phyloP scores from a whole-genome alignment of 1,139 yeast species.

The Pichia inconspicua region DNA sequence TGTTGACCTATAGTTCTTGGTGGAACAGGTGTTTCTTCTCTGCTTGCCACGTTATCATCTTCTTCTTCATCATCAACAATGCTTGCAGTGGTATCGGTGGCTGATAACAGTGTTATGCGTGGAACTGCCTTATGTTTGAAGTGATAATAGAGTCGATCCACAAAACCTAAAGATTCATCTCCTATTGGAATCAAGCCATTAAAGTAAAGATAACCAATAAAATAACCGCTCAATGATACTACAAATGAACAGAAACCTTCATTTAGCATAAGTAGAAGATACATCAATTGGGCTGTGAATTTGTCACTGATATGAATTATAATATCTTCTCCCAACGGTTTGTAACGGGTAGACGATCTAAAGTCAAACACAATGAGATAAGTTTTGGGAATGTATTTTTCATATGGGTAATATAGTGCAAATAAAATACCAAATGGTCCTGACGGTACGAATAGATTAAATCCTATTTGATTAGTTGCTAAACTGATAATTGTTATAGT shows the following conservation, averaged over 20 bases:
- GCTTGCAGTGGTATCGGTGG: neutral
- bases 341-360: conserved; percentile 26
- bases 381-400: conserved; percentile 49
- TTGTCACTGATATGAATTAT: conserved; percentile 47
- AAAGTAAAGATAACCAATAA: conserved; percentile 49
- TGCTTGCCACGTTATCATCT: conserved; percentile 28
- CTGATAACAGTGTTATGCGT: conserved; percentile 13
- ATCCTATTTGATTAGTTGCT: conserved; percentile 26
- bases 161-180: conserved; percentile 43
- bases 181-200: conserved; percentile 57
- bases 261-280: conserved; percentile 43
- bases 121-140: conserved; percentile 18
- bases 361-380: conserved; percentile 47
- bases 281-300: conserved; percentile 46
- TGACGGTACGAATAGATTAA: conserved; percentile 35
- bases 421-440: conserved; percentile 63
- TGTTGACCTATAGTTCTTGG: conserved; percentile 49
- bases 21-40: conserved; percentile 41
- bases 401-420: conserved; percentile 52
- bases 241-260: conserved; percentile 45
- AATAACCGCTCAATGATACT: conserved; percentile 49
- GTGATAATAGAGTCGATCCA: conserved; percentile 16
- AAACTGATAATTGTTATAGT: conserved; percentile 29
- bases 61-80: conserved; percentile 2
- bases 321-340: conserved; percentile 17